Evolutionary conservation across 495 filamentous ascomycete species (phyloP).

Genomic region (Podospora pseudopauciseta): DNA sequence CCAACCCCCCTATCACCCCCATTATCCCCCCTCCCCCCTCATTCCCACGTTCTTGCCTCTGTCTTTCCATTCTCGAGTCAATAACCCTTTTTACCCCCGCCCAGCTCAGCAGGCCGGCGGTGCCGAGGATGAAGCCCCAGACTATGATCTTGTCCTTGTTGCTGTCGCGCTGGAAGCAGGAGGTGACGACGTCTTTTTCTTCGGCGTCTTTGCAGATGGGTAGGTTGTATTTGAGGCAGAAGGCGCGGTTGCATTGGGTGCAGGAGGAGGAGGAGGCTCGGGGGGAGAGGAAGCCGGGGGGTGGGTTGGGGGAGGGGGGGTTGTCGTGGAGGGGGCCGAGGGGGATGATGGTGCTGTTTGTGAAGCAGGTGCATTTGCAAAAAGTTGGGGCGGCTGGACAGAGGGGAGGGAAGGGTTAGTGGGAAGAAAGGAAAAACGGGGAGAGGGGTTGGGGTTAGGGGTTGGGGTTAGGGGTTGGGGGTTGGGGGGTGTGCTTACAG

Average conservation of each 20-base stretch:
- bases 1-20: not conserved
- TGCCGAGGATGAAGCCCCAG: slow-evolving; percentile 85
- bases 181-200: slow-evolving; percentile 82
- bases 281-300: slow-evolving; percentile 5
- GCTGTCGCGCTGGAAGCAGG: slow-evolving; percentile 91
- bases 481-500: slow-evolving; percentile 29
- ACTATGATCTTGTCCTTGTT: slow-evolving; percentile 88
- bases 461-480: not conserved
- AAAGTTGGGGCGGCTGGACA: slow-evolving; percentile 64
- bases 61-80: slow-evolving; percentile 25
- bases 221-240: slow-evolving; percentile 79
- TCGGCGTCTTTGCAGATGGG: slow-evolving; percentile 83
- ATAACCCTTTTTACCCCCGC: slow-evolving; percentile 57
- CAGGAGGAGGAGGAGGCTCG: slow-evolving; percentile 50
- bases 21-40: slow-evolving; percentile 2
- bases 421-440: not conserved
- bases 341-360: slow-evolving; percentile 85
- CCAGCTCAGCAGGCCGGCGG: slow-evolving; percentile 76
- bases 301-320: slow-evolving; percentile 15
- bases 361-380: slow-evolving; percentile 97
- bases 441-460: not conserved
- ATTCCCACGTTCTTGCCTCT: not conserved
- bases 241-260: slow-evolving; percentile 84
- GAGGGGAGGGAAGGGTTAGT: slow-evolving; percentile 20
- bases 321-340: slow-evolving; percentile 48